A percentile compares a stretch with the other conserved stretches of the same genome.
These are phyloP conservation scores for Eucalyptus fibrosa DNA, from an alignment of 345 rosid genomes.

Conservation along the genomic window DNA sequence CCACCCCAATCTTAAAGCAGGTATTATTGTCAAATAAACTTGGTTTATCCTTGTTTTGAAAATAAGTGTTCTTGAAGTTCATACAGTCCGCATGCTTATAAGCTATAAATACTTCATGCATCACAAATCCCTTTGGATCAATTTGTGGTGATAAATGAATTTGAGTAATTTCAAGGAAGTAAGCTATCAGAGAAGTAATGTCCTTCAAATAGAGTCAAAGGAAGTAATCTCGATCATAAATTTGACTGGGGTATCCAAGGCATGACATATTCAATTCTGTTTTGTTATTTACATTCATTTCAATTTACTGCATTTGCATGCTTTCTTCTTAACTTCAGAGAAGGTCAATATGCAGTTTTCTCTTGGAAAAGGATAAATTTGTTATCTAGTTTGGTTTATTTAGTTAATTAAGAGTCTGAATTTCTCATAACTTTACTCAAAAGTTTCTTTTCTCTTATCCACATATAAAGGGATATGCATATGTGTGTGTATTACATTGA, in stretches of 20 bases:
- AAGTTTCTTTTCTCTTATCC: not conserved
- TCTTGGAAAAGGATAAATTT: not conserved
- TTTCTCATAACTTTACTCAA: not conserved
- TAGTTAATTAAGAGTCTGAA: not conserved
- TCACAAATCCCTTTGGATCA: not conserved
- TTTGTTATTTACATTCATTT: not conserved
- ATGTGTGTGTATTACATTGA: not conserved
- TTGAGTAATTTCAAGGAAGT: not conserved
- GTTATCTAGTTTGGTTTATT: not conserved
- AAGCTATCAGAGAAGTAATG: not conserved
- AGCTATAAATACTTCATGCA: not conserved
- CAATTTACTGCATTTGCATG: not conserved
- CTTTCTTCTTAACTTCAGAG: not conserved
- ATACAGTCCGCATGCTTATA: not conserved
- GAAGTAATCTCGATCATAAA: not conserved
- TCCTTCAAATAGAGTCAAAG: not conserved
- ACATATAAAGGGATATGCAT: not conserved
- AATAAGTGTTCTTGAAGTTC: not conserved
- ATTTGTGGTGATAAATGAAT: not conserved
- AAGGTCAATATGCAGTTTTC: not conserved
- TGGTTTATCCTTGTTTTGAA: not conserved
- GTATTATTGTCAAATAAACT: slow-evolving; percentile 9
- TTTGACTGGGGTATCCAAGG: not conserved
- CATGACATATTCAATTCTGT: not conserved
- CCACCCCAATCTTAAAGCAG: slow-evolving; percentile 92